Conservation (phyloP, 2,329 filamentous ascomycete species). For the Camptophora hylomeconis region DNA sequence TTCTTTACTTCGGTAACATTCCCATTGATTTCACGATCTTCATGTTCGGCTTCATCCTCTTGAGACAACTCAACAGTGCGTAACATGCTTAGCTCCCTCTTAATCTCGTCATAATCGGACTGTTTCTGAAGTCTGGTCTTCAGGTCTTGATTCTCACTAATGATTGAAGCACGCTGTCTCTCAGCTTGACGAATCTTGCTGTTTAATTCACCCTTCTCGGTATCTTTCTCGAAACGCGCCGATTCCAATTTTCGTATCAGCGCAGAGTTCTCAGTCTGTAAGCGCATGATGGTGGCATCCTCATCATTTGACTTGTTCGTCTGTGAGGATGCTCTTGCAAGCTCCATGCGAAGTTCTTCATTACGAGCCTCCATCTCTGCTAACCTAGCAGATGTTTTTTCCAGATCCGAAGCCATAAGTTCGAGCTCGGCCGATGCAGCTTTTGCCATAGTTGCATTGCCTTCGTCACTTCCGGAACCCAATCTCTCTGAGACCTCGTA, state of each 20-base stretch:
- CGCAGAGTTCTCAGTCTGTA: constrained; percentile 87
- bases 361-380: constrained; percentile 90
- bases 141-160: constrained; percentile 67
- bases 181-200: constrained; percentile 65
- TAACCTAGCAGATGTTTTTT: constrained; percentile 73
- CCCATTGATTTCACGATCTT: constrained; percentile 34
- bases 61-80: constrained; percentile 90
- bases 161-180: constrained; percentile 59
- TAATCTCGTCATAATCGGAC: constrained; percentile 91
- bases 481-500: constrained; percentile 92
- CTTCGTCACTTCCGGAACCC: constrained; percentile 53
- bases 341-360: constrained; percentile 78
- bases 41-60: constrained; percentile 57
- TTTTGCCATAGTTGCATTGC: constrained; percentile 43
- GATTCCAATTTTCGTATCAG: constrained; percentile 80
- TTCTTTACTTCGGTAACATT: constrained; percentile 46
- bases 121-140: constrained; percentile 75
- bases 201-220: constrained; percentile 64
- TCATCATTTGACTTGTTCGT: constrained; percentile 57
- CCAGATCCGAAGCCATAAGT: constrained; percentile 81
- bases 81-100: constrained; percentile 87
- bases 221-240: constrained; percentile 69
- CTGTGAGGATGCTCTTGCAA: constrained; percentile 76
- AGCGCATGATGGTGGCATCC: constrained; percentile 73
- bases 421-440: constrained; percentile 84